Evolutionary conservation across 1,284 basidiomycete genomes (phyloP).

Genomic region (Heterobasidion parviporum): DNA sequence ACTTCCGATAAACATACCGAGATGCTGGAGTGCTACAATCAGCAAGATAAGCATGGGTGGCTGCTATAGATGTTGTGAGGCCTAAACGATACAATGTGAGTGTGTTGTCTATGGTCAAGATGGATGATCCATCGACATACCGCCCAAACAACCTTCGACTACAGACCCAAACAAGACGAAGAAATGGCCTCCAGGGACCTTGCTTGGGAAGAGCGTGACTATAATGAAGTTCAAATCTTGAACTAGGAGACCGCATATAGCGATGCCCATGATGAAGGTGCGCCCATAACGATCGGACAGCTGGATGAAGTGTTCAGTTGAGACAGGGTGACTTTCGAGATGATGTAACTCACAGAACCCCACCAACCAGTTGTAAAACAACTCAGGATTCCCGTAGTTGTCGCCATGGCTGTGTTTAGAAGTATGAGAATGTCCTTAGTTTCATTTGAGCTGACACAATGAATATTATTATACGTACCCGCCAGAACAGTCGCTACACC

Average conservation of each 20-base stretch:
- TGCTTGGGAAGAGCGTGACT: conserved; percentile 49
- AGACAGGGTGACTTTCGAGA: not conserved
- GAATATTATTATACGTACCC: conserved; percentile 32
- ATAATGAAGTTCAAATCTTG: conserved; percentile 64
- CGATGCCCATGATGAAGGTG: conserved; percentile 54
- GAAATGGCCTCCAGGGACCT: conserved; percentile 75
- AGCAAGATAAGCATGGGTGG: conserved; percentile 56
- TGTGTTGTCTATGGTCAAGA: not conserved
- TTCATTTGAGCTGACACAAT: not conserved
- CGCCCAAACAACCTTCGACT: conserved; percentile 74
- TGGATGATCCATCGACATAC: conserved; percentile 29
- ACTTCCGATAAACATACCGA: conserved; percentile 24
- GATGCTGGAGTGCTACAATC: conserved; percentile 43
- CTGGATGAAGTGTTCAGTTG: conserved; percentile 22
- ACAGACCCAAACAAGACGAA: conserved; percentile 72
- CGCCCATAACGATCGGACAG: conserved; percentile 79
- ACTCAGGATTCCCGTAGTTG: conserved; percentile 61
- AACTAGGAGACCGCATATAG: conserved; percentile 55
- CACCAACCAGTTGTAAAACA: conserved; percentile 81
- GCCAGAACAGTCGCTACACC: conserved; percentile 61
- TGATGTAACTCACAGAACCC: conserved; percentile 51
- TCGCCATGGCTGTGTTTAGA: conserved; percentile 40
- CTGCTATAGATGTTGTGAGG: conserved; percentile 37
- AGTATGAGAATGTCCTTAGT: not conserved
- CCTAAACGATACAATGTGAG: conserved; percentile 27